Evolutionary conservation across 495 filamentous ascomycete species (phyloP).

Genomic region (Neurospora hispaniola): DNA sequence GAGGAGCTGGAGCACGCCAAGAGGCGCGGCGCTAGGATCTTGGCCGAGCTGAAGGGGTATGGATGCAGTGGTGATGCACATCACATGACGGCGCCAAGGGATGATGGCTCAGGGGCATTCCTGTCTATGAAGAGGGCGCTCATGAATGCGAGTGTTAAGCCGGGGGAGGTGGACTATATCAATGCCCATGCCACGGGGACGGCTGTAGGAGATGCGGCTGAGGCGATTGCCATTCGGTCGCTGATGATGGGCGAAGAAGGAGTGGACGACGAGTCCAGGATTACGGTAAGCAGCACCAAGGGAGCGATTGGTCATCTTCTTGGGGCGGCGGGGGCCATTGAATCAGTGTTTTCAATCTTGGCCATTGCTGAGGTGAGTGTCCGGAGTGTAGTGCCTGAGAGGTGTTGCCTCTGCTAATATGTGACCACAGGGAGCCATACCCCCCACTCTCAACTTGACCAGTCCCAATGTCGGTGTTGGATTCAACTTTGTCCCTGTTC

Average conservation of each 20-base stretch:
- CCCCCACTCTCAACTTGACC: slow-evolving; percentile 78
- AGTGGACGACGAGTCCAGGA: slow-evolving; percentile 44
- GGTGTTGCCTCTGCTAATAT: slow-evolving; percentile 10
- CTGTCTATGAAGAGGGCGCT: slow-evolving; percentile 80
- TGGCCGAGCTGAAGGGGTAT: slow-evolving; percentile 84
- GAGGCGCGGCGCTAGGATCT: slow-evolving; percentile 65
- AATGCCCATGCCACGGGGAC: slow-evolving; percentile 95
- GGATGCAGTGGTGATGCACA: slow-evolving; percentile 79
- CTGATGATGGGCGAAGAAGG: slow-evolving; percentile 69
- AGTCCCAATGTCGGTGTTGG: slow-evolving; percentile 57
- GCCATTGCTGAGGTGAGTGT: slow-evolving; percentile 62
- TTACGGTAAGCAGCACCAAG: slow-evolving; percentile 89
- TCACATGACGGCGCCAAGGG: slow-evolving; percentile 83
- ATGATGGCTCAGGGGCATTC: slow-evolving; percentile 68
- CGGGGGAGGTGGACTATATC: slow-evolving; percentile 72
- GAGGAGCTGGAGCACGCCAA: slow-evolving; percentile 88
- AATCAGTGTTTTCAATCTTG: slow-evolving; percentile 74
- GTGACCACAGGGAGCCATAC: slow-evolving; percentile 54
- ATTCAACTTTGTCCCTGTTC: slow-evolving; percentile 77
- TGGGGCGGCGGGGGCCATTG: slow-evolving; percentile 80
- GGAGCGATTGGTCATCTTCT: slow-evolving; percentile 87
- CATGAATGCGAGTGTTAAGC: slow-evolving; percentile 57
- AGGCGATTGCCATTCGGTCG: slow-evolving; percentile 71
- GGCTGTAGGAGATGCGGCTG: slow-evolving; percentile 71
- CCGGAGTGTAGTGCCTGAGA: background rate